Evolutionary conservation across 495 filamentous ascomycete species (phyloP), one percentile per base, ranked within the genome.

Genomic region (Podospora conica): DNA sequence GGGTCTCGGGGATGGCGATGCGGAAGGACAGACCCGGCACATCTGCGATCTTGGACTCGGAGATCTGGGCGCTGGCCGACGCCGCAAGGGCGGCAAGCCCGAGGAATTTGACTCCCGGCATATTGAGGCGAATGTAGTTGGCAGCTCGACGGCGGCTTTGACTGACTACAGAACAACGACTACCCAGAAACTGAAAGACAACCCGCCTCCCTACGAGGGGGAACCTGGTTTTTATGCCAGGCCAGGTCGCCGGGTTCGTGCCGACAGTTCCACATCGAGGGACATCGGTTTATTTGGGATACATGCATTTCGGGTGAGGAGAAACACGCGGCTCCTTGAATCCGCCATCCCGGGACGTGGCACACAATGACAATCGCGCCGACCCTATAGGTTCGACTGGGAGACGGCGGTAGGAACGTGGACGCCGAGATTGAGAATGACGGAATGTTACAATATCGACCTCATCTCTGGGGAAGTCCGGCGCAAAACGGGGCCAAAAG

Each of bases 1-100:
- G 53, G 6, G 77, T 77, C 15, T 74, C 74, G 8, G 82, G 82
- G 20, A 84, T 80, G n/a, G 82, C 82, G 33, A 85, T 76, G 8
- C 80, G 76, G 66, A 75, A 79, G 4, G 70, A 68, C 55, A 83
- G 77, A 20, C 73, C 73, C 20, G 74, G 71, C 18, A 73, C 69
- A n/a, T 48, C 40, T 48, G 72, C 67, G 58, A 76, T 71, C 12
- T 67, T 73, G 66, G 74, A 74, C 66, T 73, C 69, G 54, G 69
- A 71, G 63, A 76, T 80, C 11, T 29, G 55, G 21, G 65, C 55
- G 21, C 55, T 55, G 40, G 40, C 66, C 11, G 66, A 65, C 22
- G 60, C 66, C 24, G 71, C 53, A 3, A 75, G 64, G 58, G 73
- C 71, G 15, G 70, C 23, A 18, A 75, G 33, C 11, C 53, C 55